phyloP scores from a whole-genome alignment of 495 filamentous ascomycete genomes.

The Xylaria castorea region DNA sequence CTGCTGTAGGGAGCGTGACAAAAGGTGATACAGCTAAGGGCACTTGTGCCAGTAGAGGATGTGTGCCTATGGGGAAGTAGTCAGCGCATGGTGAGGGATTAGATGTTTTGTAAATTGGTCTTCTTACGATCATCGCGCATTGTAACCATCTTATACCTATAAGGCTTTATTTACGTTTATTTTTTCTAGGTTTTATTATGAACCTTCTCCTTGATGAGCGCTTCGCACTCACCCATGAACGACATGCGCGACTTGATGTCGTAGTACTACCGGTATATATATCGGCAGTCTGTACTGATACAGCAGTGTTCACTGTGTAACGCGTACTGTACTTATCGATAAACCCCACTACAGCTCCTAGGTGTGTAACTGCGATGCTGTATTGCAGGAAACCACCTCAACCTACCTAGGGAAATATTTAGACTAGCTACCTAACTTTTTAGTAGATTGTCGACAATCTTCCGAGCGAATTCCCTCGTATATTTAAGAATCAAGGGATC shows the following conservation, averaged over 20 bases:
- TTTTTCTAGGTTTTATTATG: not conserved
- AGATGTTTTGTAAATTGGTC: not conserved
- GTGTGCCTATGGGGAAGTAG: constrained; percentile 62
- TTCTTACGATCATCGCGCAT: constrained; percentile 58
- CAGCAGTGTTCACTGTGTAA: no score
- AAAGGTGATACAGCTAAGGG: constrained; percentile 94
- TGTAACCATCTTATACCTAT: constrained; percentile 29
- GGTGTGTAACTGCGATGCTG: no score
- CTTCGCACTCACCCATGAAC: not conserved
- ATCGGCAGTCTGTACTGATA: no score
- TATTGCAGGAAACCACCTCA: not conserved
- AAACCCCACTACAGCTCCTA: constrained; percentile 21
- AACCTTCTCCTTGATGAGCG: not conserved
- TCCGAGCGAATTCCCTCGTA: not conserved
- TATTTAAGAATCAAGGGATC: not conserved
- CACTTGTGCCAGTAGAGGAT: constrained; percentile 89
- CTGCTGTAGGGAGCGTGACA: constrained; percentile 85
- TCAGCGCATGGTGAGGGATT: constrained; percentile 15
- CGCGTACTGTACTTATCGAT: constrained; percentile 16
- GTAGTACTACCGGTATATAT: no score
- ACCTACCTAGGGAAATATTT: not conserved
- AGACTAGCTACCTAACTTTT: no score
- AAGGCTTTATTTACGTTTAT: not conserved
- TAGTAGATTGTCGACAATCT: not conserved
- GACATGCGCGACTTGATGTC: not conserved